A percentile compares a stretch with the other conserved stretches of the same genome.
These are phyloP conservation scores for Cicer yamashitae DNA, from an alignment of 306 rosid species.

Conservation along the genomic window DNA sequence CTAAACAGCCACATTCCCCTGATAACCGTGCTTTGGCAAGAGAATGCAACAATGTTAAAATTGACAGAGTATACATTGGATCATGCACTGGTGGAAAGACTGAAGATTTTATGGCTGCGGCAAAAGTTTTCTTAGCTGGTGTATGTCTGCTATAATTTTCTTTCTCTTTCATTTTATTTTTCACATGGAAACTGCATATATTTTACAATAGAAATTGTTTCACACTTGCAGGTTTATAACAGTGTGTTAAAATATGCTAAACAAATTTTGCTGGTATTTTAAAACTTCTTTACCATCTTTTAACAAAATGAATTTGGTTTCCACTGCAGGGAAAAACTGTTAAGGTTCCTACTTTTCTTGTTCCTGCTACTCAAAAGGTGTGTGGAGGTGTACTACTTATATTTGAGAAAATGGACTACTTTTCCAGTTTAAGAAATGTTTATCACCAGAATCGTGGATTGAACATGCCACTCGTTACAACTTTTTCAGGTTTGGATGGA, in stretches of 20 bases:
- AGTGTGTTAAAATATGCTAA: neutral
- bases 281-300: neutral
- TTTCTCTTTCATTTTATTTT: neutral
- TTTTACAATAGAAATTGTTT: neutral
- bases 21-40: conserved; percentile 93
- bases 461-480: neutral
- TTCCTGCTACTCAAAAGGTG: conserved; percentile 91
- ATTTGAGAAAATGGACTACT: neutral
- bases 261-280: neutral
- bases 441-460: neutral
- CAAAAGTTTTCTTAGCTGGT: conserved; percentile 74
- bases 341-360: conserved; percentile 88
- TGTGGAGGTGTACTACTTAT: conserved; percentile 21
- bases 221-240: neutral
- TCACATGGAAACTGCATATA: neutral
- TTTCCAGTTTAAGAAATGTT: conserved; percentile 3
- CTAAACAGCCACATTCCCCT: conserved; percentile 85
- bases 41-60: conserved; percentile 85
- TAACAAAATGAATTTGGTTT: conserved; percentile 14
- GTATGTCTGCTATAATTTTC: conserved; percentile 51
- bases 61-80: conserved; percentile 85
- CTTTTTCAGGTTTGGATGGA: conserved; percentile 85
- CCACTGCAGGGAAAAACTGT: conserved; percentile 68
- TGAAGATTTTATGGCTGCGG: conserved; percentile 87
- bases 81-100: conserved; percentile 95